Conservation (phyloP, 1,284 basidiomycete species). For the Cutaneotrichosporon sp. region DNA sequence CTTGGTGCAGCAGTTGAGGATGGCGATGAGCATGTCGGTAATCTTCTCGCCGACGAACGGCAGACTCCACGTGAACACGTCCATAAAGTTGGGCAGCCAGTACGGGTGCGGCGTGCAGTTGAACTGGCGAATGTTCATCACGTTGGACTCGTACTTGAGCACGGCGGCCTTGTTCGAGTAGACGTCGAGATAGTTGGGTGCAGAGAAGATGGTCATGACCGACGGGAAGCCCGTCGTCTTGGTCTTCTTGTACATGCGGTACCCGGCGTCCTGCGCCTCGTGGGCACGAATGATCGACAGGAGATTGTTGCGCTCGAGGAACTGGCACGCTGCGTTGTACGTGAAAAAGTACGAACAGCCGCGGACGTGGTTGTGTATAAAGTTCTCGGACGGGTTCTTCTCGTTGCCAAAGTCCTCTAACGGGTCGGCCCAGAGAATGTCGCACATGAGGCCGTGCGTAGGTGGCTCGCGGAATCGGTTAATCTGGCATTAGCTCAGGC, state of each 20-base stretch:
- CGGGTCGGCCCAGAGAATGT: slow-evolving; percentile 91
- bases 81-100: slow-evolving; percentile 98
- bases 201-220: slow-evolving; percentile 95
- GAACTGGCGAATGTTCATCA: slow-evolving; percentile 85
- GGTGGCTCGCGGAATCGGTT: slow-evolving; percentile 94
- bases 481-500: slow-evolving; percentile 53
- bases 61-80: slow-evolving; percentile 97
- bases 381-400: slow-evolving; percentile 70
- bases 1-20: slow-evolving; percentile 87
- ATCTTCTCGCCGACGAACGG: slow-evolving; percentile 98
- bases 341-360: slow-evolving; percentile 97
- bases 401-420: slow-evolving; percentile 90
- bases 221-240: slow-evolving; percentile 84
- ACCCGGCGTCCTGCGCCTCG: slow-evolving; percentile 92
- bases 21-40: slow-evolving; percentile 92
- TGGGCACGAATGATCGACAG: slow-evolving; percentile 93
- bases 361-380: slow-evolving; percentile 86
- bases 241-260: slow-evolving; percentile 96
- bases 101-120: slow-evolving; percentile 94
- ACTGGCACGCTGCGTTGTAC: slow-evolving; percentile 88
- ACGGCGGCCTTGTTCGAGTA: slow-evolving; percentile 97
- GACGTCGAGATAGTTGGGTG: slow-evolving; percentile 91
- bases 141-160: slow-evolving; percentile 92
- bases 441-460: slow-evolving; percentile 90
- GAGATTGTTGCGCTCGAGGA: slow-evolving; percentile 87